Evolutionary conservation across 2,329 filamentous ascomycete genomes (phyloP), one percentile per base, ranked within the genome.

Genomic region (Ophiostoma ulmi): DNA sequence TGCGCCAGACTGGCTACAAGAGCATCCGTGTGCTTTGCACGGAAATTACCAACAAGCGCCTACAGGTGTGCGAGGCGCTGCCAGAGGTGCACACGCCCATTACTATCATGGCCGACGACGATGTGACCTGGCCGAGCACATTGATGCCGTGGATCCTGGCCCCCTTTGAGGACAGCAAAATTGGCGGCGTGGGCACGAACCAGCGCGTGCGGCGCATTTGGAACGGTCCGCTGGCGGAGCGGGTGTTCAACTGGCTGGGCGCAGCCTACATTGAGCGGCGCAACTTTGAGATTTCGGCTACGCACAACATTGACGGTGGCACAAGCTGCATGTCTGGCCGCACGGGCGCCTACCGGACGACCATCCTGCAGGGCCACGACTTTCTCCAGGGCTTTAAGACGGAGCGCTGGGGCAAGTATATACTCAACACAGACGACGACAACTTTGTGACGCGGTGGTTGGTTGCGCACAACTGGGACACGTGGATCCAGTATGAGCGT

Each of bases 401-500:
- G 70, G 94, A 98, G 81, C 91, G 90, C 75, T 97, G 92, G 92
- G 87, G 90, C 67, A 89, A 90, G 76, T 97, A 91, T 81, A 94
- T 94, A 77, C 86, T 98, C 73, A 97, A 97, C 78, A 93, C 94
- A 36, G 94, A 98, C 80, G 94, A 98, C 79, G 94, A 98, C 84
- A 98, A 98, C 81, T 98, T 97, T 81, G 92, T 98, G 76, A 97
- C 94, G 7, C 90, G 94, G 71, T 98, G 94, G 94, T 86, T 98
- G 77, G 94, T 97, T 75, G 91, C 89, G 74, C 91, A 97, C 81
- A 87, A 90, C 75, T 97, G 93, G 92, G 93, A 96, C 82, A 97
- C 94, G 31, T 94, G 92, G 85, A 91, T 97, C 80, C 94, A 98
- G 82, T 97, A 97, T 81, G 90, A 97, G 79, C 88, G 86, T 67